Conservation (phyloP, 2,329 filamentous ascomycete genomes). For the Verticillium longisporum region DNA sequence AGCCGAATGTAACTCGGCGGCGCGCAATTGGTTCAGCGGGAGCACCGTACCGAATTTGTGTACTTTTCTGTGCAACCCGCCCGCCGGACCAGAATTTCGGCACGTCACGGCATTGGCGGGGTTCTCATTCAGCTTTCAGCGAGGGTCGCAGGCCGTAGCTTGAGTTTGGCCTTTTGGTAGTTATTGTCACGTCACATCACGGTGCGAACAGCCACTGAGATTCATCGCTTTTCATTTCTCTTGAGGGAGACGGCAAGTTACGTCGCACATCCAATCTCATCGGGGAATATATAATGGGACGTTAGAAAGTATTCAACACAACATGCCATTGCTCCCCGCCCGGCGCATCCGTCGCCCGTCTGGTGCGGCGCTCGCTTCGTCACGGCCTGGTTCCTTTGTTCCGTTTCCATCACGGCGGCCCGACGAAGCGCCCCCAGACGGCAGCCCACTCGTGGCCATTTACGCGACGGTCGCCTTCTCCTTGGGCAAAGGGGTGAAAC, state of each 20-base stretch:
- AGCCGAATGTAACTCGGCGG: not conserved
- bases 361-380: not conserved
- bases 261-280: not conserved
- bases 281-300: not conserved
- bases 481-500: conserved; percentile 63
- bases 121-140: no score
- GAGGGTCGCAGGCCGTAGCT: no score
- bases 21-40: no score
- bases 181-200: not conserved
- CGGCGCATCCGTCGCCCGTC: not conserved
- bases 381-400: not conserved
- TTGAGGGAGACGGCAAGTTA: not conserved
- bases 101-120: no score
- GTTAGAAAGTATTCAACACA: not conserved
- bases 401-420: not conserved
- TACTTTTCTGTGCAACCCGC: no score
- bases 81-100: no score
- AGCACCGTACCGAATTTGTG: no score
- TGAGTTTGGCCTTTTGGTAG: not conserved
- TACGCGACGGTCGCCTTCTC: conserved; percentile 33
- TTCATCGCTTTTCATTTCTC: not conserved
- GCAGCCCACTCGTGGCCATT: not conserved
- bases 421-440: conserved; percentile 2
- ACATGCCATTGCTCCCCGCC: not conserved
- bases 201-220: not conserved